phyloP scores from a whole-genome alignment of 495 filamentous ascomycete genomes.

The Talaromyces trachyspermus region DNA sequence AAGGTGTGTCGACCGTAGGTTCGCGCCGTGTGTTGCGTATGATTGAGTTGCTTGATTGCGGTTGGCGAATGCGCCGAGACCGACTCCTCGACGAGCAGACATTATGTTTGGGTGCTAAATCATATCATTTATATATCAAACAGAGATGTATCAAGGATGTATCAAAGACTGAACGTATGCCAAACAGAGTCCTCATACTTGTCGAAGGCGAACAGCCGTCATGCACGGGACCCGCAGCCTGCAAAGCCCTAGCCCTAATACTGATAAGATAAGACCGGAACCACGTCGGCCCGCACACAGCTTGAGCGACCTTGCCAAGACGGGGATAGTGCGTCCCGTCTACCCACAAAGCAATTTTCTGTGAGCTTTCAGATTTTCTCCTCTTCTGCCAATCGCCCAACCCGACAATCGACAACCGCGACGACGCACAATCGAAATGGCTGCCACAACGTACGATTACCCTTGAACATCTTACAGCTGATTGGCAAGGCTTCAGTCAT shows the following conservation, averaged over 20 bases:
- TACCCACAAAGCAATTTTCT: slow-evolving; percentile 29
- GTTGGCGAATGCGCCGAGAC: slow-evolving; percentile 85
- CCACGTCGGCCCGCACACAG: not conserved
- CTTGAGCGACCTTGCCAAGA: not conserved
- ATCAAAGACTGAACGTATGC: not conserved
- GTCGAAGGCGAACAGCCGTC: not conserved
- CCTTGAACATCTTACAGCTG: slow-evolving; percentile 33
- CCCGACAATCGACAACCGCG: slow-evolving; percentile 19
- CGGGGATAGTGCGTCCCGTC: slow-evolving; percentile 15
- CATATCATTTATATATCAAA: not conserved
- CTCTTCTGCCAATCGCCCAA: slow-evolving; percentile 31
- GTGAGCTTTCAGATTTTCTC: slow-evolving; percentile 12
- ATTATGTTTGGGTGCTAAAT: slow-evolving; percentile 25
- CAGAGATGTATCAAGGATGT: not conserved
- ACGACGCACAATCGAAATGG: slow-evolving; percentile 34
- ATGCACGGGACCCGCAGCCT: not conserved
- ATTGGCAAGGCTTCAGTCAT: slow-evolving; percentile 53
- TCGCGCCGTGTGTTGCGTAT: slow-evolving; percentile 81
- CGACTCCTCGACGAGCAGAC: slow-evolving; percentile 60
- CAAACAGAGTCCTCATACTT: not conserved
- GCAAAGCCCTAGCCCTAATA: slow-evolving; percentile 7
- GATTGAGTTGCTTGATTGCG: slow-evolving; percentile 70
- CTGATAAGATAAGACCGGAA: slow-evolving; percentile 8
- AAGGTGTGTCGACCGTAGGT: slow-evolving; percentile 72
- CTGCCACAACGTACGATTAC: slow-evolving; percentile 57